Conservation (phyloP, 129 eudicot genomes). For the Scalesia atractyloides region DNA sequence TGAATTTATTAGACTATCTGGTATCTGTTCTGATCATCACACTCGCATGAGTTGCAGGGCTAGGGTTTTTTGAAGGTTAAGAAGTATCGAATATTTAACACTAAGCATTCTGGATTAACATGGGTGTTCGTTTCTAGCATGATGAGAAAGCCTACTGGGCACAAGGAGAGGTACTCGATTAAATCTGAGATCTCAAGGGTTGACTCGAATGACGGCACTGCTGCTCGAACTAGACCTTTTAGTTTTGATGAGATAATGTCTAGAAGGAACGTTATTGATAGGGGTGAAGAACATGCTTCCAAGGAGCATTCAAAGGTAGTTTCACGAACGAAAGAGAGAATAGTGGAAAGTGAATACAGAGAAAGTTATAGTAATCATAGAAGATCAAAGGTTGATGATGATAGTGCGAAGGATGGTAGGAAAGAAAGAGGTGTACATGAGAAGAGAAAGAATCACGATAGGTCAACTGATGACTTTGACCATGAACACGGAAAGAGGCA, state of each 20-base stretch:
- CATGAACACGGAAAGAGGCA: constrained; percentile 48
- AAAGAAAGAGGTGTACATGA: constrained; percentile 42
- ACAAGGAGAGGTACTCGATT: constrained; percentile 39
- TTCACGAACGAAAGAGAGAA: constrained; percentile 49
- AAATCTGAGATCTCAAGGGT: constrained; percentile 37
- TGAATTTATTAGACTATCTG: not conserved
- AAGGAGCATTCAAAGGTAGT: constrained; percentile 43
- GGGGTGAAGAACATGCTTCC: constrained; percentile 26
- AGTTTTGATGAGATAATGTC: constrained; percentile 88
- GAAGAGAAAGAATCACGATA: constrained; percentile 45
- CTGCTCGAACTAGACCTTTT: constrained; percentile 90
- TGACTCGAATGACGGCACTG: constrained; percentile 53
- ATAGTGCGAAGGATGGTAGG: constrained; percentile 32
- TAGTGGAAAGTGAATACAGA: constrained; percentile 35
- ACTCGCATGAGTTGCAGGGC: constrained; percentile 7
- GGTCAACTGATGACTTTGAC: constrained; percentile 37
- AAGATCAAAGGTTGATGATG: constrained; percentile 37
- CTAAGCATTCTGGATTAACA: constrained; percentile 7
- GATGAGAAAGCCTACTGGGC: constrained; percentile 61
- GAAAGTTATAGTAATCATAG: constrained; percentile 36
- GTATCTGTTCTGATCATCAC: constrained; percentile 8
- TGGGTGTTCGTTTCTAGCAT: constrained; percentile 22
- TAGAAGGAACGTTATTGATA: constrained; percentile 43
- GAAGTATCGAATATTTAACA: not conserved
- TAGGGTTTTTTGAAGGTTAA: constrained; percentile 11